A percentile compares a stretch with the other conserved stretches of the same genome.
These are phyloP conservation scores for Colletotrichum coccodes DNA, from an alignment of 2,329 filamentous ascomycete species.

Conservation along the genomic window DNA sequence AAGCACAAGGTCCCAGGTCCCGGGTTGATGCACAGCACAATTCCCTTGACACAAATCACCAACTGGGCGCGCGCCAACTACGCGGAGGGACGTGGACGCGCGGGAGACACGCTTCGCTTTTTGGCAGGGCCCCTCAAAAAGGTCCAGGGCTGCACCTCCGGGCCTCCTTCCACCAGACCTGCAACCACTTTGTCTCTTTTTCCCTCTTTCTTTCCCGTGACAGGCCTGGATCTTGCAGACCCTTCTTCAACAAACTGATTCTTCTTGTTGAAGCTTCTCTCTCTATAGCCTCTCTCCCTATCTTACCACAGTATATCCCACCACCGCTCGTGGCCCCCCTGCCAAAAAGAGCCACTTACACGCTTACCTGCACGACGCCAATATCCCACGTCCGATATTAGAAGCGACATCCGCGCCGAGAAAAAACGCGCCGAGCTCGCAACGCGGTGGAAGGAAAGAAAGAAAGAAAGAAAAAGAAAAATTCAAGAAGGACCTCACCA, in stretches of 20 bases:
- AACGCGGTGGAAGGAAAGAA: constrained; percentile 20
- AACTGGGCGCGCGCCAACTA: constrained; percentile 5
- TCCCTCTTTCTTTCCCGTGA: constrained; percentile 9
- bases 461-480: not conserved
- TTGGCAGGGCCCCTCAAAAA: constrained; percentile 39
- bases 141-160: constrained; percentile 38
- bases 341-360: constrained; percentile 27
- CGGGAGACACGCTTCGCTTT: constrained; percentile 16
- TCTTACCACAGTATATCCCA: not conserved
- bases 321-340: not conserved
- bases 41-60: not conserved
- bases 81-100: constrained; percentile 16
- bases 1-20: not conserved
- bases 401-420: constrained; percentile 12
- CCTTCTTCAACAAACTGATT: constrained; percentile 3
- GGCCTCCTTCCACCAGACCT: constrained; percentile 40
- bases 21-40: constrained; percentile 2
- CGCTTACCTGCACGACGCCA: constrained; percentile 27
- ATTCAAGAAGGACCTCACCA: not conserved
- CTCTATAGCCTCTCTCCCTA: not conserved
- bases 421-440: constrained; percentile 23
- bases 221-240: constrained; percentile 2
- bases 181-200: constrained; percentile 29
- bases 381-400: constrained; percentile 29
- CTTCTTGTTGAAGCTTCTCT: not conserved